Evolutionary conservation across 2,329 filamentous ascomycete species (phyloP), one percentile per base, ranked within the genome.

Genomic region (Aspergillus tubingensis): DNA sequence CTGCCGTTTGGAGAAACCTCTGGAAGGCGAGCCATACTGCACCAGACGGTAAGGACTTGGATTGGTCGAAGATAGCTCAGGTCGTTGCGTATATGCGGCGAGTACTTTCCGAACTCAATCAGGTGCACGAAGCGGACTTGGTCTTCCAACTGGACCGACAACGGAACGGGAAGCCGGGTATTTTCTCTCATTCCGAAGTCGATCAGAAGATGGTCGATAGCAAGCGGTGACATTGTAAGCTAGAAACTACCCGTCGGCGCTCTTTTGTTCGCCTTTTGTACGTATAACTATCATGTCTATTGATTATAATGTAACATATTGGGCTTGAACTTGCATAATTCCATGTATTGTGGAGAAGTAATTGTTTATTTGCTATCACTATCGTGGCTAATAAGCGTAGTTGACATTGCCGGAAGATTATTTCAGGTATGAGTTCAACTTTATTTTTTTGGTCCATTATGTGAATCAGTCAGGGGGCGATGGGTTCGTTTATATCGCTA

Each of bases 1-100:
- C 90, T 44, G 95, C 95, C 8, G 82, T 99, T 51, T 99, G 95
- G 95, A 85, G 95, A 71, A 98, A 98, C 77, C 74, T 99, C 58
- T 96, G 92, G 82, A 92, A 94, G 79, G 91, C 86, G 21, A 81
- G 80, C 49, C 81, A 86, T 60, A 72, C 68, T n/a, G 70, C 66
- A 5, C 67, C 72, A 2, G 69, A 75, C 53, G 74, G 72, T 1
- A 59, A 71, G 21, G 82, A 88, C 58, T 81, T 88, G 17, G 85
- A 91, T 74, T 81, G 87, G 68, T 79, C 79, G 52, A 82, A 83
- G 67, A 71, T 91, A 58, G 87, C 86, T 4, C 76, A 80, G 61
- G 84, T 91, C 56, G 85, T 88, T 23, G 83, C 80, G 36, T 91
- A 88, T 72, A 82, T 90, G 77, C 80, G 87, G 61, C 80, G 82